Conservation (phyloP, 1,284 basidiomycete genomes). For the Omphalotus olearius region DNA sequence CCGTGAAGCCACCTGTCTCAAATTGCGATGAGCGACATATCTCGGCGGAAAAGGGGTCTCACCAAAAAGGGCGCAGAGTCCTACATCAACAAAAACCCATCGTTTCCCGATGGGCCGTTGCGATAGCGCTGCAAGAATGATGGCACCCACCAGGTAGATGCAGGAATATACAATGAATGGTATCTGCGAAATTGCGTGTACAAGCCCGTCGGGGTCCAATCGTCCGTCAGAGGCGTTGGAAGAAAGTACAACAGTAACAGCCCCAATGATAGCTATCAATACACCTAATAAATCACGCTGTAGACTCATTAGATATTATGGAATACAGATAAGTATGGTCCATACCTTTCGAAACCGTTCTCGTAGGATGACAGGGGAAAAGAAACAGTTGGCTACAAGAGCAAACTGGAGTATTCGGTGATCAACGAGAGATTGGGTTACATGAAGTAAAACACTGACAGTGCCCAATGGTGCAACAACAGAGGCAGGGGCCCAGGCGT, state of each 20-base stretch:
- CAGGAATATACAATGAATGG: constrained; percentile 75
- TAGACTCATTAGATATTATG: constrained; percentile 18
- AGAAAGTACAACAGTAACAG: constrained; percentile 87
- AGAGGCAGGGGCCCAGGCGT: constrained; percentile 62
- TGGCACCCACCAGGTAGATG: constrained; percentile 52
- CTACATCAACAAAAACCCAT: constrained; percentile 84
- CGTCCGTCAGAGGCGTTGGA: constrained; percentile 67
- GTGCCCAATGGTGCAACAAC: constrained; percentile 95
- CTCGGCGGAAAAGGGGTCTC: constrained; percentile 15
- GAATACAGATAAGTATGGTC: constrained; percentile 3
- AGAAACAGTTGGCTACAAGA: constrained; percentile 91
- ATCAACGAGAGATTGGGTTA: constrained; percentile 10
- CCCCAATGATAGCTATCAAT: constrained; percentile 76
- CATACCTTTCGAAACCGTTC: constrained; percentile 70
- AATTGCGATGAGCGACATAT: constrained; percentile 7
- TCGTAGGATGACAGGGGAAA: constrained; percentile 85
- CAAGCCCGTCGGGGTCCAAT: constrained; percentile 66
- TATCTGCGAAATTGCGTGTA: constrained; percentile 65
- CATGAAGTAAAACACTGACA: constrained; percentile 42
- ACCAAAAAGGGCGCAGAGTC: constrained; percentile 86
- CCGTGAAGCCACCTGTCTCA: constrained; percentile 82
- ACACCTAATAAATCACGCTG: constrained; percentile 88
- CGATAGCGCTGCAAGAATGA: constrained; percentile 62
- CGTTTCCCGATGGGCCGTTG: constrained; percentile 54
- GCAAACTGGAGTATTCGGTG: constrained; percentile 54